A percentile compares a stretch with the other conserved stretches of the same genome.
These are phyloP conservation scores for Fraxinus greggii DNA, from an alignment of 305 asterid species.

Conservation along the genomic window DNA sequence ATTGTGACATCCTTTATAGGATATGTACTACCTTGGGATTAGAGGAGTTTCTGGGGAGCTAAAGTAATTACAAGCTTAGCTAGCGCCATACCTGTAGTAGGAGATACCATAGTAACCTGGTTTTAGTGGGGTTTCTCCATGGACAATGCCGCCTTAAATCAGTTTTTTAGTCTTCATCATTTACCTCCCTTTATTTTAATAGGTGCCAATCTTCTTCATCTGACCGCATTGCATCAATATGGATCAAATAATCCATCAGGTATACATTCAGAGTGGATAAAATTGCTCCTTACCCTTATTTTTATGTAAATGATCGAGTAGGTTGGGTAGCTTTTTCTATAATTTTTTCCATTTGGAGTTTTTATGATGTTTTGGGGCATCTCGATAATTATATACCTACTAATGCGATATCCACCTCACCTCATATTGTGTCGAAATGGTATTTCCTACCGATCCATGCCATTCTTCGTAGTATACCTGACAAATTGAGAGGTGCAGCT, in stretches of 20 bases:
- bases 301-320: neutral
- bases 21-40: neutral
- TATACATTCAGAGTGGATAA: constrained; percentile 5
- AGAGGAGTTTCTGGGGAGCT: neutral
- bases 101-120: no score
- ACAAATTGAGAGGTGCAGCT: constrained; percentile 7
- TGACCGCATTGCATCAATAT: neutral
- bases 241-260: constrained; percentile 6
- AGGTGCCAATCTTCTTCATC: neutral
- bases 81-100: no score
- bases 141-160: no score
- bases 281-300: constrained; percentile 1
- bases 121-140: no score
- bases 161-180: neutral
- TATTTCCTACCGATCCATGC: constrained; percentile 4
- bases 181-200: neutral
- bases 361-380: no score
- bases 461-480: constrained; percentile 13
- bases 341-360: neutral
- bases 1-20: no score
- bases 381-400: no score
- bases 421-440: constrained; percentile 8
- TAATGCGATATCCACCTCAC: no score
- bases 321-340: neutral
- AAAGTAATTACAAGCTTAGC: neutral